Evolutionary conservation across 495 filamentous ascomycete genomes (phyloP), one percentile per base, ranked within the genome.

Genomic region (Podospora sp.): DNA sequence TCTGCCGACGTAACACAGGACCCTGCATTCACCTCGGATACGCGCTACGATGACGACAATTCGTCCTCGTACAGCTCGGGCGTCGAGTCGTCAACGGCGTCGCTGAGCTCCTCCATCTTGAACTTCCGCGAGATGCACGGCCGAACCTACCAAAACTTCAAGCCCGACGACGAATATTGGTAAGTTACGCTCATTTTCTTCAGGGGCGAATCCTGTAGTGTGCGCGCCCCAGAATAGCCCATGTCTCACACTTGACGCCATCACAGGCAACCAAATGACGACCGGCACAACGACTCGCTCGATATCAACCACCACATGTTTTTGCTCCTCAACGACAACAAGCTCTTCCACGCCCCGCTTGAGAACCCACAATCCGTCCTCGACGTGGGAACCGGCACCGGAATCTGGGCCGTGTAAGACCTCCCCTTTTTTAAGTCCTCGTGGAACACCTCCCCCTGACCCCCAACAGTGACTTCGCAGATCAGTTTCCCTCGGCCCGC

Each of bases 401-500:
- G 52, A 26, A 55, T 55, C 52, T 55, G 52, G 52, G 52, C 52
- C 22, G 52, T 55, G 52, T 55, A 26, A 55, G 52, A 22, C 5
- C 12, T 18, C 16, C 40, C 11, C 40, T 18, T 2, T 18, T 11
- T 11, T n/a, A n/a, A n/a, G n/a, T 18, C 40, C 40, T 46, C 14
- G 2, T 46, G 2, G 9, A 18, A 14, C 40, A 2, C 6, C 21
- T 18, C n/a, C 21, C 33, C 20, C 25, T 49, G 20, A 21, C 59
- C 2, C 11, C 9, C 40, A 46, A 6, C 40, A 66, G 65, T 6
- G 87, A 89, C 67, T 85, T 89, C 65, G 87, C 84, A 16, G 85
- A 89, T 53, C 67, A 79, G 6, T 84, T 77, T 66, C 86, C 86
- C 1, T 25, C 69, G 26, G 76, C 81, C 20, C 75, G 85, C 36